A percentile compares a stretch with the other conserved stretches of the same genome.
Conservation (phyloP, 768 basidiomycete species). For the Mycena galopus region DNA sequence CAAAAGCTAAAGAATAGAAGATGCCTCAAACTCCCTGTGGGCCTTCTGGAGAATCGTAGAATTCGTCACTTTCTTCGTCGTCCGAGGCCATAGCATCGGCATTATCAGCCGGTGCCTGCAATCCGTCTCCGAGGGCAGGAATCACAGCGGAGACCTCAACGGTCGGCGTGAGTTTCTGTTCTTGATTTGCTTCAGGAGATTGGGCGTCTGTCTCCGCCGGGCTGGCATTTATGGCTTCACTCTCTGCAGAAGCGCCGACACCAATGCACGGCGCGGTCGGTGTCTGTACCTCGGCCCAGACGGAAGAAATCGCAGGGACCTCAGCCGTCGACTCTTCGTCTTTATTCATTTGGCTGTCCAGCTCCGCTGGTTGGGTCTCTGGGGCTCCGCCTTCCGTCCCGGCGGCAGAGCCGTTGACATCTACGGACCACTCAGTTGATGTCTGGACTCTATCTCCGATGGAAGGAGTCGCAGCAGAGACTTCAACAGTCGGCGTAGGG, state of each 20-base stretch:
- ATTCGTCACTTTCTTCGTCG: conserved; percentile 40
- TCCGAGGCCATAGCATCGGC: conserved; percentile 14
- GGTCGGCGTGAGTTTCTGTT: no score
- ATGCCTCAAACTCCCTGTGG: conserved; percentile 37
- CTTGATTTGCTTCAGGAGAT: no score
- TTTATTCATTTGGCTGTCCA: not conserved
- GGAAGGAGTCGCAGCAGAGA: no score
- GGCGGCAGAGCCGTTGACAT: not conserved
- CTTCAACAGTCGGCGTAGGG: not conserved
- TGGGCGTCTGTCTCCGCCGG: no score
- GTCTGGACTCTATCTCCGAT: not conserved
- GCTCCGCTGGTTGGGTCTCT: no score
- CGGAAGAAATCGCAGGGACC: no score
- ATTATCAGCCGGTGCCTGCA: not conserved
- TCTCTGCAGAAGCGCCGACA: no score
- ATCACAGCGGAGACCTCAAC: not conserved
- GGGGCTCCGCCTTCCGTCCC: not conserved
- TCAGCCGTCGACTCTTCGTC: no score
- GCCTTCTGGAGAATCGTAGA: conserved; percentile 45
- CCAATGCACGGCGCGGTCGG: no score
- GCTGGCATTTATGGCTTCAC: no score
- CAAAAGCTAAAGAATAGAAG: conserved; percentile 19
- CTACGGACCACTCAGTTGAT: not conserved
- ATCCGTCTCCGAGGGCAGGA: not conserved
- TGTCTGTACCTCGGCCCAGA: no score